Conservation (phyloP, 257 asterid species). For the Verbascum thapsus region DNA sequence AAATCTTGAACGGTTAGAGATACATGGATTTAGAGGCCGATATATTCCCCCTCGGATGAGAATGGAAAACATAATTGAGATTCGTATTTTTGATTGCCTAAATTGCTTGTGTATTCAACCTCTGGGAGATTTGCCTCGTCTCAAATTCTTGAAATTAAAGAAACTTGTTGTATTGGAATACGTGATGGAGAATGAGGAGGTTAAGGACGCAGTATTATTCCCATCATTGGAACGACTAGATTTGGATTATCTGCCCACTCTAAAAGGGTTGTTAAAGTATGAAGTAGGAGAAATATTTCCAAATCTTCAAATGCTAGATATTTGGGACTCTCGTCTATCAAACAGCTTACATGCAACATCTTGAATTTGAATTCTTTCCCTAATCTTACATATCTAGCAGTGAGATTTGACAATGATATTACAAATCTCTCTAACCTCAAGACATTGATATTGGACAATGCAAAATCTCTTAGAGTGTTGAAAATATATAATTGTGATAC, state of each 20-base stretch:
- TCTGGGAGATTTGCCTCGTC: conserved; percentile 29
- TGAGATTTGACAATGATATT: conserved; percentile 9
- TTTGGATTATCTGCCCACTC: not conserved
- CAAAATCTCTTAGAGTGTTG: conserved; percentile 15
- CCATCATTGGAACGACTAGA: not conserved
- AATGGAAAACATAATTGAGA: conserved; percentile 14
- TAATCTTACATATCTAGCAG: not conserved
- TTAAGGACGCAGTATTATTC: not conserved
- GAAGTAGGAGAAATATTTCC: conserved; percentile 17
- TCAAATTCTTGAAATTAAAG: not conserved
- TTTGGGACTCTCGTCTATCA: not conserved
- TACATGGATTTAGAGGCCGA: conserved; percentile 28
- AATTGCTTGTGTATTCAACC: conserved; percentile 21
- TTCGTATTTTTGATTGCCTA: not conserved
- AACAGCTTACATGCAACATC: not conserved
- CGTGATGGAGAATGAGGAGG: conserved; percentile 9
- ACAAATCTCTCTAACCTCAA: conserved; percentile 18
- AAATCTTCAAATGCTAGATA: not conserved
- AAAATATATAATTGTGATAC: not conserved
- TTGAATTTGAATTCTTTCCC: not conserved
- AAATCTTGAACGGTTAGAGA: not conserved
- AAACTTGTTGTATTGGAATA: conserved; percentile 20
- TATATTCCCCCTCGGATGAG: conserved; percentile 34
- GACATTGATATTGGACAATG: not conserved
- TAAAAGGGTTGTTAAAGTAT: conserved; percentile 19